phyloP scores from a whole-genome alignment of 352 stramenopile species.

The Peronospora tabacina region DNA sequence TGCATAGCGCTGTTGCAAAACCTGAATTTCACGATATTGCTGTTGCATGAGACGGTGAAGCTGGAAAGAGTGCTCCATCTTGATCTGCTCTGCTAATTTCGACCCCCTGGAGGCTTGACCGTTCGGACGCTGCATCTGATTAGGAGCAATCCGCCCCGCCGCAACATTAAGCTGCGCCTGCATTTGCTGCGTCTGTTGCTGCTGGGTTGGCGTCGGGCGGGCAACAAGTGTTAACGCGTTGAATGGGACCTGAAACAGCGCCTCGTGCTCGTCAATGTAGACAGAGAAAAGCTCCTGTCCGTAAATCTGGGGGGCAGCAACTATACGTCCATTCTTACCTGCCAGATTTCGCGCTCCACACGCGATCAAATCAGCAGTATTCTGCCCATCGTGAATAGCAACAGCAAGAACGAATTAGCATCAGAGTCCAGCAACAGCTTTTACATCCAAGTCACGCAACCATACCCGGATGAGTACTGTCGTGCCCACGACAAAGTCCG shows the following conservation, averaged over 20 bases:
- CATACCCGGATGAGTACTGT: constrained; percentile 62
- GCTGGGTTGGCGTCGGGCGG: constrained; percentile 31
- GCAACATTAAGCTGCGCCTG: constrained; percentile 30
- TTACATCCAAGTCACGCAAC: background rate
- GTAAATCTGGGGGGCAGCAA: constrained; percentile 66
- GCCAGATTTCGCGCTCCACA: constrained; percentile 69
- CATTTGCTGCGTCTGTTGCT: constrained; percentile 36
- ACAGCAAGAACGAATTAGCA: background rate
- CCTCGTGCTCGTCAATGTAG: constrained; percentile 78
- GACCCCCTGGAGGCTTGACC: constrained; percentile 15
- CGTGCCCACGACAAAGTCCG: constrained; percentile 57
- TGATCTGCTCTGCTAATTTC: constrained; percentile 50
- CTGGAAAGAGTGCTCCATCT: constrained; percentile 84
- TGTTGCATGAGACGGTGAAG: constrained; percentile 83
- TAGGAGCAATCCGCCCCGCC: constrained; percentile 21
- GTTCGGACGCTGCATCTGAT: constrained; percentile 19
- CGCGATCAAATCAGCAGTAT: constrained; percentile 61
- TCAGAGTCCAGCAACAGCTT: background rate
- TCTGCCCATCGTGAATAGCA: constrained; percentile 21
- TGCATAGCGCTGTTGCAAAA: constrained; percentile 77
- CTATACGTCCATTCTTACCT: constrained; percentile 65
- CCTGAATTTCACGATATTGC: constrained; percentile 82
- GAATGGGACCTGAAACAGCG: constrained; percentile 75
- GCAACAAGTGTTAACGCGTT: constrained; percentile 60
- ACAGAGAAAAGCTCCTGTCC: constrained; percentile 75